These are phyloP conservation scores for Dactylonectria estremocensis DNA, from an alignment of 2,329 filamentous ascomycete species.

Conservation along the genomic window DNA sequence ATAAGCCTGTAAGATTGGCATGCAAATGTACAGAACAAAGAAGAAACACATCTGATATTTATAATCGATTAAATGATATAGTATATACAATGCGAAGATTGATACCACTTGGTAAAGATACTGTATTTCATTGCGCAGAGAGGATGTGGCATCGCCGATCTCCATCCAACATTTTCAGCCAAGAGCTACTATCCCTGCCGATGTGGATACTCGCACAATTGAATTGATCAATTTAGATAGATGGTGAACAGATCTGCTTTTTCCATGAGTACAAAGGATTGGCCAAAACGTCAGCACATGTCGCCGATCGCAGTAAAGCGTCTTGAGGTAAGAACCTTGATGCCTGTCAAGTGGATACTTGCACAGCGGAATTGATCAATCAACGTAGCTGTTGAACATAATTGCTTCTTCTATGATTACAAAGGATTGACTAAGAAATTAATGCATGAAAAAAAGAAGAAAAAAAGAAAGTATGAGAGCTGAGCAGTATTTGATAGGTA, in stretches of 20 bases:
- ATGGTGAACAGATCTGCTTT: conserved; percentile 1
- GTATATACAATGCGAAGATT: conserved; percentile 1
- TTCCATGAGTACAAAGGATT: conserved; percentile 6
- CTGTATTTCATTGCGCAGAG: too few species aligned
- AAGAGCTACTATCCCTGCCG: conserved; percentile 3
- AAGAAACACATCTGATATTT: conserved; percentile 2
- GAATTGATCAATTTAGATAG: conserved; percentile 3
- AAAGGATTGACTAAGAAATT: conserved; percentile 15
- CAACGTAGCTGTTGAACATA: conserved; percentile 6
- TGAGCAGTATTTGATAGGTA: too few species aligned
- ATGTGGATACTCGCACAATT: conserved; percentile 5
- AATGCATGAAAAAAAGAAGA: conserved; percentile 7
- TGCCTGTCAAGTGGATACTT: conserved; percentile 15
- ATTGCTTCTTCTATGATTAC: background rate
- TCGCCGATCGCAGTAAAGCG: conserved; percentile 10
- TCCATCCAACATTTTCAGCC: background rate
- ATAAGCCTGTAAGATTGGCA: background rate
- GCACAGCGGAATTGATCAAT: conserved; percentile 17
- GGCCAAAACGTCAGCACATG: conserved; percentile 1
- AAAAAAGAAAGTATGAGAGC: background rate
- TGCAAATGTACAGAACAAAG: background rate
- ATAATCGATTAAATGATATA: background rate
- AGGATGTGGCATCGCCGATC: too few species aligned
- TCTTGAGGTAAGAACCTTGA: conserved; percentile 11
- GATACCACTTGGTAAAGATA: background rate